Conservation (phyloP, 2,329 filamentous ascomycete species). For the Aspergillus ustus region DNA sequence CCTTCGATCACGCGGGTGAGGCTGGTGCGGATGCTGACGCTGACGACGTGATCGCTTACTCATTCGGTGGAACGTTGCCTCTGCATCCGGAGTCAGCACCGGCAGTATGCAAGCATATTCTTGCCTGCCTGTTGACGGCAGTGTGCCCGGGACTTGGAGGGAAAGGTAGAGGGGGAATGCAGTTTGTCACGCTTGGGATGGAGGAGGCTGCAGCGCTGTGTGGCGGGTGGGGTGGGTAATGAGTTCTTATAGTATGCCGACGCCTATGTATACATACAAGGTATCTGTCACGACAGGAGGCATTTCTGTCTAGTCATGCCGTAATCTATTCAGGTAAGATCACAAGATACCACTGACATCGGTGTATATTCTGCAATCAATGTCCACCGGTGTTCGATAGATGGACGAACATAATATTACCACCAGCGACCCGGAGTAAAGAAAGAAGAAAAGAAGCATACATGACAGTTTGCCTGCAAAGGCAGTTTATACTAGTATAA, state of each 20-base stretch:
- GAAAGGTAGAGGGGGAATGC: slow-evolving; percentile 47
- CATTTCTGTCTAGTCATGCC: too few relatives aligned
- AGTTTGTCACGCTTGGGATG: slow-evolving; percentile 50
- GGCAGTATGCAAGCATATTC: slow-evolving; percentile 80
- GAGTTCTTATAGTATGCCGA: background rate
- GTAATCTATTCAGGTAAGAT: too few relatives aligned
- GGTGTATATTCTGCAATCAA: too few relatives aligned
- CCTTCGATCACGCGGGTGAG: background rate
- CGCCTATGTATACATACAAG: background rate
- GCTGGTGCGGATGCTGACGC: background rate
- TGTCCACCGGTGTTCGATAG: too few relatives aligned
- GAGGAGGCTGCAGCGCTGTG: slow-evolving; percentile 77
- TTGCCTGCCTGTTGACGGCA: slow-evolving; percentile 79
- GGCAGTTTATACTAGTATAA: too few relatives aligned
- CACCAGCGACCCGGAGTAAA: too few relatives aligned
- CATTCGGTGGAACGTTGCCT: slow-evolving; percentile 45
- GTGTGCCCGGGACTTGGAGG: slow-evolving; percentile 60
- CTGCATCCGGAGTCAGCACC: slow-evolving; percentile 21
- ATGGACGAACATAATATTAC: too few relatives aligned
- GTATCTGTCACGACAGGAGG: background rate
- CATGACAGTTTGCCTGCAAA: too few relatives aligned
- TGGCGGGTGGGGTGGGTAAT: slow-evolving; percentile 50
- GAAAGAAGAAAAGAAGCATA: too few relatives aligned
- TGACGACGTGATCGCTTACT: slow-evolving; percentile 22
- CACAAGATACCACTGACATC: too few relatives aligned